Base-by-base conservation (phyloP, 192 early-diverging fungal genomes). In the Backusella westeae region DNA sequence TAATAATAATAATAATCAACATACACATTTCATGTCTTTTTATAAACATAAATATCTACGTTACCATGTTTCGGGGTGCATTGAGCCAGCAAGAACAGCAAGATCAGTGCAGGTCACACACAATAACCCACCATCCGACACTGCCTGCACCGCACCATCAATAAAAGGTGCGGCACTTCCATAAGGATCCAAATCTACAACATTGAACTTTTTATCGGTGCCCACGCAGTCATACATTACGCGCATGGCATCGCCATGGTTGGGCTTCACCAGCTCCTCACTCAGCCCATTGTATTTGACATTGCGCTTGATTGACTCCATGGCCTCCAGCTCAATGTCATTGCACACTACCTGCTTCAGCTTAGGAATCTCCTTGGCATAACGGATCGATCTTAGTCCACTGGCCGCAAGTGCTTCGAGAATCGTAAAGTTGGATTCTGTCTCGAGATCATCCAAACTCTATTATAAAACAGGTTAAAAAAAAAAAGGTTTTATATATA, bases 51-150 rank as follows among this genome's bases (percentile, higher is more conserved):
- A 44, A n/a, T 63, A 17, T 70, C 38, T 17, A 29, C 4, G 67
- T 63, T 82, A 86, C 86, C 91, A 94, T 73, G 92, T 89, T 83
- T 92, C 97, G 69, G 87, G 94, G 83, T 93, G 89, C 81, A 90
- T 99, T 86, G 82, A 92, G 67, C 96, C 96, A 76, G 96, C 94
- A 17, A 99, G 88, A 21, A 97, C 89, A 7, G 95, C 96, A 84
- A 99, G 84, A 89, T 99, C 98, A 1, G 98, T 99, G 84, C 97
- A 99, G 3, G 98, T 99, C 6, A 99, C 91, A 79, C 97, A 98
- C 35, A 99, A 87, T 19, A 99, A 83, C 2, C 74, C 96, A 74
- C 95, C 96, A 53, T 97, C 91, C 26, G 86, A 76, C 12, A 98
- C 95, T 2, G 95, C 89, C 71, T 98, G 94, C 5, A 99, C 91